Base-by-base conservation (phyloP, 352 stramenopile species). In the Globisporangium spinosum region DNA sequence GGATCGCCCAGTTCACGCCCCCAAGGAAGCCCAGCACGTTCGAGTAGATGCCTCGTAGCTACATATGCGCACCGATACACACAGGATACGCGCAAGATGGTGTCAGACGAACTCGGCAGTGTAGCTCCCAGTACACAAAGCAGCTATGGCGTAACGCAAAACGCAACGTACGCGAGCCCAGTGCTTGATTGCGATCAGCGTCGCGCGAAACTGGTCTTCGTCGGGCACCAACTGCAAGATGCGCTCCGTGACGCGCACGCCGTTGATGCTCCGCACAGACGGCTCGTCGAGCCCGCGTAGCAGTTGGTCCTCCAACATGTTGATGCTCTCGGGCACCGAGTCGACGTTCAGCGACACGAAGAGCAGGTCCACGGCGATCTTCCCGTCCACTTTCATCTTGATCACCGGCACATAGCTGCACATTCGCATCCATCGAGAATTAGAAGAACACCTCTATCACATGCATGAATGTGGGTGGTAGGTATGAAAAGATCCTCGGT, bases 21-120 rank as follows among this genome's bases (percentile, higher is more conserved):
- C 98, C 98, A 0, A 99, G 76, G 70, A 99, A 99, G 17, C 97
- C 98, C 27, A 99, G 79, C 35, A 99, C 96, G 79, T 99, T 99
- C n/a, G 92, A 98, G 77, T 99, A 99, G 63, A 99, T 87, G 35
- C 98, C 98, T 29, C 98, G 90, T 47, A 94, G 74, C 79, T 95
- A 59, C 20, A 56, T 5, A 17, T 29, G 15, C 22, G 32, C 51
- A 51, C 53, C 6, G 29, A 32, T 1, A 40, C 34, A 40, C 34
- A 12, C 35, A 43, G 35, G 3, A 13, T 43, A 53, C 53, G 7
- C 47, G 4, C 51, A 12, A n/a, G 12, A 25, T 25, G 13, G 15
- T 6, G 17, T 64, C 15, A 55, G 23, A n/a, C 35, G 10, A 58
- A 6, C 3, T 8, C 15, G 7, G 29, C 10, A 59, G 15, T 15